These are phyloP conservation scores for Tulasnella sp. DNA, from an alignment of 768 basidiomycete species.

Conservation along the genomic window DNA sequence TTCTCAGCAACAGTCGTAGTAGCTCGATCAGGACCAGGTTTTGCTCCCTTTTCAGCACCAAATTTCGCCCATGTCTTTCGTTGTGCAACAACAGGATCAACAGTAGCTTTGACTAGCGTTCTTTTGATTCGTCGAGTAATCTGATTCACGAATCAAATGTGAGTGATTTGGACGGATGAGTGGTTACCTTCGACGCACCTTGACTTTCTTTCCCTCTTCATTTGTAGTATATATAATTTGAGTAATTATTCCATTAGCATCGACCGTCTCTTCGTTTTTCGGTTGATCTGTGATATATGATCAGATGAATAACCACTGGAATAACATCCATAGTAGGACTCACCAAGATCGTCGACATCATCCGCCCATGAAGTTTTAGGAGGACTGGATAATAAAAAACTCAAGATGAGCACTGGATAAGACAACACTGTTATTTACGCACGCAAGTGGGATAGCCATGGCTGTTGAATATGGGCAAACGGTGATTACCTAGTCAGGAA, in stretches of 20 bases:
- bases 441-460: too few relatives aligned
- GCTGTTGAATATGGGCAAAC: too few relatives aligned
- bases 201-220: slow-evolving; percentile 90
- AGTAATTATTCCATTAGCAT: slow-evolving; percentile 80
- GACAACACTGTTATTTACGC: too few relatives aligned
- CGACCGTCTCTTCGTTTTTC: slow-evolving; percentile 46
- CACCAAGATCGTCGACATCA: slow-evolving; percentile 67
- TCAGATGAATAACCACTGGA: not conserved
- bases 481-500: too few relatives aligned
- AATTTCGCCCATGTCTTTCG: slow-evolving; percentile 91
- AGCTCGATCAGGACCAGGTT: slow-evolving; percentile 78
- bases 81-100: slow-evolving; percentile 90
- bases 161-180: not conserved
- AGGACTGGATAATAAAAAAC: not conserved
- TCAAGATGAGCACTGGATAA: too few relatives aligned
- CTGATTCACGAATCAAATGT: slow-evolving; percentile 28
- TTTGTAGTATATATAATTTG: slow-evolving; percentile 71
- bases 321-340: slow-evolving; percentile 13
- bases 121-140: slow-evolving; percentile 78
- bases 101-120: slow-evolving; percentile 75
- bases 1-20: slow-evolving; percentile 86
- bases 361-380: slow-evolving; percentile 77
- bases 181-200: too few relatives aligned
- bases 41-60: slow-evolving; percentile 77
- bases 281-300: not conserved